Conservation (phyloP, 2,329 filamentous ascomycete genomes). For the Epichloe elymi region DNA sequence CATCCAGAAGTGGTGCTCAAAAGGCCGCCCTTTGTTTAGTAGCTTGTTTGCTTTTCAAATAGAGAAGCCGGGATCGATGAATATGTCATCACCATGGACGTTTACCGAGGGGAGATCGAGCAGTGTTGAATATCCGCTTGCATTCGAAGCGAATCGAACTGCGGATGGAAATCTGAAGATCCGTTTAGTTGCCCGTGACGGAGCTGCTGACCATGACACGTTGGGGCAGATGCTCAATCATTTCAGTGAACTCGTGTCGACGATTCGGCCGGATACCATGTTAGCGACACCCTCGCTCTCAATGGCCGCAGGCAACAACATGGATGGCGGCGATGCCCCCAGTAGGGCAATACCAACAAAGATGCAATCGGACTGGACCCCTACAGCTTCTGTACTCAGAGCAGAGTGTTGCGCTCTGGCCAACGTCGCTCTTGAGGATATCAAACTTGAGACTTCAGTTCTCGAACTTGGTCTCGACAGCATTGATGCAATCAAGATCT, state of each 20-base stretch:
- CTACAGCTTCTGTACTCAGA: slow-evolving; percentile 38
- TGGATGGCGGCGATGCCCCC: background rate
- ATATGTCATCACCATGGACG: slow-evolving; percentile 37
- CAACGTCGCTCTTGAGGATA: slow-evolving; percentile 31
- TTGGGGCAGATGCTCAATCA: slow-evolving; percentile 26
- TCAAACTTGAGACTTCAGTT: slow-evolving; percentile 51
- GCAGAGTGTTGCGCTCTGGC: slow-evolving; percentile 51
- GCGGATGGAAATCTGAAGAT: slow-evolving; percentile 35
- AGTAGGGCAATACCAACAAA: background rate
- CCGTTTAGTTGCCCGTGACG: slow-evolving; percentile 44
- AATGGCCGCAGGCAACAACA: background rate
- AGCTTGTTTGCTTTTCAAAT: slow-evolving; percentile 72
- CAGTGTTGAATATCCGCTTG: slow-evolving; percentile 58
- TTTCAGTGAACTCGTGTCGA: slow-evolving; percentile 17
- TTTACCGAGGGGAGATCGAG: slow-evolving; percentile 29
- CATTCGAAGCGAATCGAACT: slow-evolving; percentile 56
- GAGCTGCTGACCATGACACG: slow-evolving; percentile 17
- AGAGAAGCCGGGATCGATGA: slow-evolving; percentile 18
- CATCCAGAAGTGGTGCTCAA: slow-evolving; percentile 65
- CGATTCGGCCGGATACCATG: slow-evolving; percentile 6
- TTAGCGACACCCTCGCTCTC: background rate
- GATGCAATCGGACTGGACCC: slow-evolving; percentile 1
- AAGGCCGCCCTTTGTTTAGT: slow-evolving; percentile 55
- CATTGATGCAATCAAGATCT: slow-evolving; percentile 79
- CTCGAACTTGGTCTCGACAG: slow-evolving; percentile 82